Evolutionary conservation across 1,284 basidiomycete genomes (phyloP).

Genomic region (Phlebopus sp.): DNA sequence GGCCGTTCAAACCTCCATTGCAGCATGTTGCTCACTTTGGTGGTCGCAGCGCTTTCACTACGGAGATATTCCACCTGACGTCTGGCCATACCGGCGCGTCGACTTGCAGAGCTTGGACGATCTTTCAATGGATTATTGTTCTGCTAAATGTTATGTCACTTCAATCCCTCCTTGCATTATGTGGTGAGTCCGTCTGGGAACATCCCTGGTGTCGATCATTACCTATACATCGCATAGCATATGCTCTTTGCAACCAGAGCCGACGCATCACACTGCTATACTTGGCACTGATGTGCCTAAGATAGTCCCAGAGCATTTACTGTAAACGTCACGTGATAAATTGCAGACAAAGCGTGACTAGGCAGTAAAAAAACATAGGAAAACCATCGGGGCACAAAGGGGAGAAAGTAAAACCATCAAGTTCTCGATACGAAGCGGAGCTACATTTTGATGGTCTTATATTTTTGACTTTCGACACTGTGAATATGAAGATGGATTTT

Average conservation of each 20-base stretch:
- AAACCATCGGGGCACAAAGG: too few species aligned
- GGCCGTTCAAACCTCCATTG: too few species aligned
- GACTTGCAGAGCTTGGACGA: constrained; percentile 1
- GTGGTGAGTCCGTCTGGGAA: constrained; percentile 1
- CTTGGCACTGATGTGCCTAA: neutral
- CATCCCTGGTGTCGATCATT: neutral
- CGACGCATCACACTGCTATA: neutral
- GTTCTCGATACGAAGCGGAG: too few species aligned
- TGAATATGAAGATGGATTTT: too few species aligned
- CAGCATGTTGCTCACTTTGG: neutral
- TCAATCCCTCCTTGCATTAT: constrained; percentile 3
- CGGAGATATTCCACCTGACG: neutral
- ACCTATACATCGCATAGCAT: neutral
- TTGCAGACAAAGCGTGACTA: too few species aligned
- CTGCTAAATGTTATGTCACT: neutral
- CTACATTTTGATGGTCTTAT: too few species aligned
- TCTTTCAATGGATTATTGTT: neutral
- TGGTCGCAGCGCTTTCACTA: neutral
- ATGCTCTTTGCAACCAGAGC: constrained; percentile 7
- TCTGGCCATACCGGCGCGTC: neutral
- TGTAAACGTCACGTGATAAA: too few species aligned
- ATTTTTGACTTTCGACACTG: too few species aligned
- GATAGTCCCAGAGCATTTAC: too few species aligned
- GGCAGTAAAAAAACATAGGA: too few species aligned
- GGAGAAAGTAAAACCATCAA: too few species aligned